These are phyloP conservation scores for Clavispora phyllophila DNA, from an alignment of 805 yeast species.

Conservation along the genomic window DNA sequence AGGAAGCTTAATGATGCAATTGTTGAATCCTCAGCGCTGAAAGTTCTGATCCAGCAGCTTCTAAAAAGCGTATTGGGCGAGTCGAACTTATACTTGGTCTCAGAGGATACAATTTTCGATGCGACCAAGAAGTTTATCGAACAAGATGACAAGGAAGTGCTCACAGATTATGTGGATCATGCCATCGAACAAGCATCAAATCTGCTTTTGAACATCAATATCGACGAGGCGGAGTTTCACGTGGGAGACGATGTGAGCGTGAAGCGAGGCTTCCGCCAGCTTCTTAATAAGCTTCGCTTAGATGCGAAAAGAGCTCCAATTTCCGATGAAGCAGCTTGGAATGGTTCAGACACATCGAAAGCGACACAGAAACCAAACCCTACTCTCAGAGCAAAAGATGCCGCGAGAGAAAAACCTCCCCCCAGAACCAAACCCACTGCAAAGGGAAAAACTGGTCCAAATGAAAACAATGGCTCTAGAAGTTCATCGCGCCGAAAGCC, in stretches of 20 bases:
- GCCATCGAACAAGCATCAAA: constrained; percentile 53
- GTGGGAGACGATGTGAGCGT: constrained; percentile 21
- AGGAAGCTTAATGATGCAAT: constrained; percentile 5
- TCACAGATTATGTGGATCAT: constrained; percentile 55
- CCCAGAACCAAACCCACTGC: neutral
- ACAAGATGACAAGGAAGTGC: constrained; percentile 73
- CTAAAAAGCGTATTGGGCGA: constrained; percentile 59
- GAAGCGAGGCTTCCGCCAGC: constrained; percentile 12
- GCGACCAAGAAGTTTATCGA: constrained; percentile 71
- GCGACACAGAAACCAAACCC: neutral
- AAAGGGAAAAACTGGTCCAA: too few species aligned
- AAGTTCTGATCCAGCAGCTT: constrained; percentile 44
- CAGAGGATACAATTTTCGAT: constrained; percentile 67
- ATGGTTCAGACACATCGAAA: neutral
- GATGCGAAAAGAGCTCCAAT: constrained; percentile 9
- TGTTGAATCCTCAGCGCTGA: constrained; percentile 3
- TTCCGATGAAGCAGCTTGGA: neutral
- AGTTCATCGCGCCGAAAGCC: neutral
- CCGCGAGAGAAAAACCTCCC: neutral
- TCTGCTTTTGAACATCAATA: constrained; percentile 41
- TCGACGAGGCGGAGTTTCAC: constrained; percentile 33
- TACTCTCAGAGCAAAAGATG: neutral
- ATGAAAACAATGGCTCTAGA: neutral
- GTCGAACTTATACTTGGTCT: constrained; percentile 62
- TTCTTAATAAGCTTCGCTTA: constrained; percentile 12